A percentile compares a stretch with the other conserved stretches of the same genome.
phyloP scores from a whole-genome alignment of 352 stramenopile genomes.

The Pythium rhizo-oryzae region DNA sequence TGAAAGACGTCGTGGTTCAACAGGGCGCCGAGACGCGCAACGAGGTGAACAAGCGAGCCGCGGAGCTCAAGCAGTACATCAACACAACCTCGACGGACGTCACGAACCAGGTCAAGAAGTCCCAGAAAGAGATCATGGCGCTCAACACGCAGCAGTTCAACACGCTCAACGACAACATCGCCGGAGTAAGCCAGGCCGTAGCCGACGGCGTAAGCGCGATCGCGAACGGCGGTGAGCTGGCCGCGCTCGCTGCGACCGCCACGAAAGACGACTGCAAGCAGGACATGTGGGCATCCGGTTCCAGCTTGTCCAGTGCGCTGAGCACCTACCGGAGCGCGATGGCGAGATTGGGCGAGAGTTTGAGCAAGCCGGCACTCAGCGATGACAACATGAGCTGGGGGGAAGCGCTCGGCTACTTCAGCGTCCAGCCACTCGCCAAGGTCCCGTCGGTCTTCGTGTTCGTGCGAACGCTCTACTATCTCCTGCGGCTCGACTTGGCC shows the following conservation, averaged over 20 bases:
- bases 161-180: neutral
- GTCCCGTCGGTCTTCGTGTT: neutral
- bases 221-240: neutral
- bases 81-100: neutral
- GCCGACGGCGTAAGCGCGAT: neutral
- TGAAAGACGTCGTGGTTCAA: neutral
- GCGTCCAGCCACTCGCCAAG: neutral
- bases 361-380: neutral
- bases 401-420: neutral
- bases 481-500: neutral
- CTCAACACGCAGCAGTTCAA: conserved; percentile 11
- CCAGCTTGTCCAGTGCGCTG: neutral
- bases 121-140: conserved; percentile 1
- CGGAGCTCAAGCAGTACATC: conserved; percentile 5
- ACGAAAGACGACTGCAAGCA: neutral
- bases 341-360: neutral
- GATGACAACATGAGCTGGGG: neutral
- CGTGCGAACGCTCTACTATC: neutral
- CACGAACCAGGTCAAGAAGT: conserved; percentile 3
- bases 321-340: neutral
- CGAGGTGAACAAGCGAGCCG: neutral
- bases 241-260: neutral
- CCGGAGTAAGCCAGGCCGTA: neutral
- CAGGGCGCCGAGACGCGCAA: conserved; percentile 10
- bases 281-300: neutral